A percentile compares a stretch with the other conserved stretches of the same genome.
phyloP scores from a whole-genome alignment of 257 asterid species.

The Osmanthus fragrans region DNA sequence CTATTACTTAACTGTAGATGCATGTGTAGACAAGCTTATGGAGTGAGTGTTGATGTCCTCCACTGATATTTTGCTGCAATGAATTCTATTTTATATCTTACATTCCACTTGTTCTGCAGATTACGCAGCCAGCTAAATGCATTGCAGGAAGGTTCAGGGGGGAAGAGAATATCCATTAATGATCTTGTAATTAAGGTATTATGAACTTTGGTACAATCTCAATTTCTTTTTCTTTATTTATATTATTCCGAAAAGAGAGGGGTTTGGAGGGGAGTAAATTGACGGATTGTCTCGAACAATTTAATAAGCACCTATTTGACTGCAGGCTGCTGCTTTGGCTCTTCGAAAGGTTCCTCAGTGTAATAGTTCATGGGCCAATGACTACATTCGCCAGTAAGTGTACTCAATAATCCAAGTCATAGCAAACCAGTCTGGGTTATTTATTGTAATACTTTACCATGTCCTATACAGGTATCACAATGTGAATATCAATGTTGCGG shows the following conservation, averaged over 20 bases:
- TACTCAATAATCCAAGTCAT: conserved; percentile 10
- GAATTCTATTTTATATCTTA: not conserved
- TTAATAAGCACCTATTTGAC: conserved; percentile 14
- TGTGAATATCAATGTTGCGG: conserved; percentile 91
- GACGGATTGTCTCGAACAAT: conserved; percentile 19
- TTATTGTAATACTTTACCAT: conserved; percentile 22
- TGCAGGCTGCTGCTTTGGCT: conserved; percentile 99
- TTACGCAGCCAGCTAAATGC: conserved; percentile 60
- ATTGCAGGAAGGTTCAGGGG: conserved; percentile 92
- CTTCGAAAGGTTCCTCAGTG: conserved; percentile 93
- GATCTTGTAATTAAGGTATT: conserved; percentile 96
- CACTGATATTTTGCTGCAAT: not conserved
- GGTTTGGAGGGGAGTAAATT: conserved; percentile 31
- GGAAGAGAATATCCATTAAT: conserved; percentile 85
- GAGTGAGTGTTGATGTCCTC: conserved; percentile 64
- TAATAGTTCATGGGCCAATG: conserved; percentile 97
- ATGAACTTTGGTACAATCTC: conserved; percentile 19
- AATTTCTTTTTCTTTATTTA: conserved; percentile 16
- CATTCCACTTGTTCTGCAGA: conserved; percentile 25
- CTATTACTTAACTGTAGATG: conserved; percentile 89
- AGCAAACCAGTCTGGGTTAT: not conserved
- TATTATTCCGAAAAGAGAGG: conserved; percentile 15
- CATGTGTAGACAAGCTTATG: conserved; percentile 94
- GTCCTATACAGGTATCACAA: conserved; percentile 61
- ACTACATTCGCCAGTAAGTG: conserved; percentile 95